A percentile compares a stretch with the other conserved stretches of the same genome.
Evolutionary conservation across 1,284 basidiomycete species (phyloP).

Genomic region (Paramarasmius palmivorus): DNA sequence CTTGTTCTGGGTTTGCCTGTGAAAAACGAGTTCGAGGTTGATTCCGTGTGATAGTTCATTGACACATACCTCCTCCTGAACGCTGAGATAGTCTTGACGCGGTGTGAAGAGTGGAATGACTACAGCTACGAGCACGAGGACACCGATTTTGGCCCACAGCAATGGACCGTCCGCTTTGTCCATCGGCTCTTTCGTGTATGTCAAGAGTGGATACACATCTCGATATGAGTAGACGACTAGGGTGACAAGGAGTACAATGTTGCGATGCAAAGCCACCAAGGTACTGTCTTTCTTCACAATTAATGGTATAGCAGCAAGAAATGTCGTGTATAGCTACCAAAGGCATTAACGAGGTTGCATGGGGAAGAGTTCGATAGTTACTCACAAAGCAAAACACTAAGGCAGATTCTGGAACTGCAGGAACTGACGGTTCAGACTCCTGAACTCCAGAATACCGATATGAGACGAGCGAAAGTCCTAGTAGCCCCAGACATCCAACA

Average conservation of each 20-base stretch:
- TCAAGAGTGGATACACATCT: slow-evolving; percentile 55
- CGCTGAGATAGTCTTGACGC: slow-evolving; percentile 25
- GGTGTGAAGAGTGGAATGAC: slow-evolving; percentile 26
- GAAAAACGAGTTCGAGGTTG: slow-evolving; percentile 32
- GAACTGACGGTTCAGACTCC: too few relatives aligned
- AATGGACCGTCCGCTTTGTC: slow-evolving; percentile 25
- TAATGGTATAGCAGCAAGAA: too few relatives aligned
- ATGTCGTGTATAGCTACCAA: too few relatives aligned
- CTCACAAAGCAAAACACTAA: too few relatives aligned
- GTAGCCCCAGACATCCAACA: too few relatives aligned
- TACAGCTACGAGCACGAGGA: slow-evolving; percentile 22
- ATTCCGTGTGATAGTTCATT: background rate
- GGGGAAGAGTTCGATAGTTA: too few relatives aligned
- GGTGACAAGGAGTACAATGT: slow-evolving; percentile 26
- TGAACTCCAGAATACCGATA: too few relatives aligned
- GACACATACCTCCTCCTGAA: slow-evolving; percentile 24
- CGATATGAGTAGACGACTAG: slow-evolving; percentile 48
- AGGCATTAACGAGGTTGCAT: too few relatives aligned
- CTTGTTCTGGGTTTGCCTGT: slow-evolving; percentile 53
- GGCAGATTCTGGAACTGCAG: too few relatives aligned
- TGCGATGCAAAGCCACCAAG: slow-evolving; percentile 5
- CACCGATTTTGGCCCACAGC: slow-evolving; percentile 26
- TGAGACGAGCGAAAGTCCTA: too few relatives aligned
- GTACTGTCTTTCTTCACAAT: too few relatives aligned
- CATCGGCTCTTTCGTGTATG: slow-evolving; percentile 28